Conservation (phyloP, 192 early-diverging fungal species). For the Gorgonomyces haynaldii region DNA sequence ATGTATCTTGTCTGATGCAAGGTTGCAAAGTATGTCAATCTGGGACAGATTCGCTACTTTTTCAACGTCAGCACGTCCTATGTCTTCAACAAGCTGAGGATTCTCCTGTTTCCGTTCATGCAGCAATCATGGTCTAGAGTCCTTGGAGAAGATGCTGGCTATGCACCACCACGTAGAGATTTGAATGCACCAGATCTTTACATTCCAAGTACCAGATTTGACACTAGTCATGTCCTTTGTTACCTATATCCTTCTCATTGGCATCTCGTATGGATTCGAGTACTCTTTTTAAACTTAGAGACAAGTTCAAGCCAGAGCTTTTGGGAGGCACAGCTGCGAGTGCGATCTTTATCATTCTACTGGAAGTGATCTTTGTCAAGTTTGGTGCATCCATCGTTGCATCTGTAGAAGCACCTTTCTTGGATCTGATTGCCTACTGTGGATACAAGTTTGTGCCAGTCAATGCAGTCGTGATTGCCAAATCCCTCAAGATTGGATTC, state of each 20-base stretch:
- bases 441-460: conserved; percentile 91
- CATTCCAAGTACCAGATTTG: conserved; percentile 55
- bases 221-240: conserved; percentile 71
- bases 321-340: conserved; percentile 76
- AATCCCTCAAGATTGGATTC: conserved; percentile 18
- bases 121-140: conserved; percentile 30
- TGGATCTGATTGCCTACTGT: conserved; percentile 79
- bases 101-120: conserved; percentile 85
- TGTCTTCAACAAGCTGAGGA: conserved; percentile 73
- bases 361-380: conserved; percentile 76
- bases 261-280: conserved; percentile 46
- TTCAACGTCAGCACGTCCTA: conserved; percentile 94
- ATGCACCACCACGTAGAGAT: conserved; percentile 77
- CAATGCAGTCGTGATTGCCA: conserved; percentile 26
- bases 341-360: conserved; percentile 62
- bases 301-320: conserved; percentile 75
- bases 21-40: conserved; percentile 74
- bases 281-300: conserved; percentile 13
- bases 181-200: conserved; percentile 93
- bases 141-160: conserved; percentile 20
- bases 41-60: conserved; percentile 78
- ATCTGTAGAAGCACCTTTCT: conserved; percentile 61
- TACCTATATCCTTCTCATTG: conserved; percentile 76
- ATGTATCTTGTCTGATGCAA: conserved; percentile 45
- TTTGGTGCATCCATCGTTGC: conserved; percentile 62